Conservation (phyloP, 306 rosid species). For the Leucaena leucocephala region DNA sequence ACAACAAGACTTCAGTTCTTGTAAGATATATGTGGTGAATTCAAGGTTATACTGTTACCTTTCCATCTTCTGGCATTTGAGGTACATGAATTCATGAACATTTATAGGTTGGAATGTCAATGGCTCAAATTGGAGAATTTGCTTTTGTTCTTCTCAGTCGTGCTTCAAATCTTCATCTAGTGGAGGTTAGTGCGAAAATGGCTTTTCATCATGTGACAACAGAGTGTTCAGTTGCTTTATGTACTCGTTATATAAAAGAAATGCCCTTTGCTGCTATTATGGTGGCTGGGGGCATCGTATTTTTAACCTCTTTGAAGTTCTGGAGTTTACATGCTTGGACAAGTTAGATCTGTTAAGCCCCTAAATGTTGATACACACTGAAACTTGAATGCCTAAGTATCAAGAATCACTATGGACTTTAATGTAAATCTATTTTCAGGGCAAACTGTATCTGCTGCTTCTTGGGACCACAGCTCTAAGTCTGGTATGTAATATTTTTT, state of each 20-base stretch:
- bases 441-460: conserved; percentile 82
- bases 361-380: neutral
- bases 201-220: conserved; percentile 11
- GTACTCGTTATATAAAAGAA: conserved; percentile 1
- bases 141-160: conserved; percentile 98
- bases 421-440: conserved; percentile 60
- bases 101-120: conserved; percentile 88
- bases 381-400: too few relatives aligned
- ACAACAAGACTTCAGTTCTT: conserved; percentile 83
- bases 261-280: conserved; percentile 17
- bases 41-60: conserved; percentile 25
- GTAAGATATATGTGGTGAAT: conserved; percentile 58
- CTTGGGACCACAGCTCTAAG: conserved; percentile 98
- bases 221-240: conserved; percentile 9
- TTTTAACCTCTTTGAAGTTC: neutral
- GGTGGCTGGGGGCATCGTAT: neutral
- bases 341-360: neutral
- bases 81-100: conserved; percentile 32
- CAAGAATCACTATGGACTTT: conserved; percentile 7
- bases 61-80: conserved; percentile 18
- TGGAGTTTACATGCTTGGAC: neutral
- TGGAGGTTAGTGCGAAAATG: conserved; percentile 67
- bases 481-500: conserved; percentile 61
- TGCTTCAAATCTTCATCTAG: conserved; percentile 95
- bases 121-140: conserved; percentile 97